Base-by-base conservation (phyloP, 768 basidiomycete genomes). In the Russula vinacea region DNA sequence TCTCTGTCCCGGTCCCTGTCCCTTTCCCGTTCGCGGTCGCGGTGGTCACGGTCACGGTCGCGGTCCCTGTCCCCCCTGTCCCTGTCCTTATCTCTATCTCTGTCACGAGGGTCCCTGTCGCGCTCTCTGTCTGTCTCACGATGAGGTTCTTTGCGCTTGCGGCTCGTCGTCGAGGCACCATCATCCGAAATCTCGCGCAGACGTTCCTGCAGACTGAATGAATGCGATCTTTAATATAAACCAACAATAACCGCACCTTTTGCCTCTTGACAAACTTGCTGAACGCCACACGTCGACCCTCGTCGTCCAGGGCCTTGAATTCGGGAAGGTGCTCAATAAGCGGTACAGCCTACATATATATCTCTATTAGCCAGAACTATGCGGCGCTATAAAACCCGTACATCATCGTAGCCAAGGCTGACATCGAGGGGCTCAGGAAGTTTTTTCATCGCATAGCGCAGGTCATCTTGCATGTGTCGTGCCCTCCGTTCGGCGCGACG, bases 391-490 rank as follows among this genome's bases (percentile, higher is more conserved):
- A n/a, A 14, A 26, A 56, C 47, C 74, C 85, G 60, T 68, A 92
- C 94, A 69, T 90, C 85, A 69, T 98, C 95, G 71, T 89, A 98
- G 1, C 87, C 73, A 61, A 87, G 72, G 33, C 76, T 84, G 55
- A 94, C 73, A 67, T 96, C 92, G 44, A 98, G 75, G 1, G 91
- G 83, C 55, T 94, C 91, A 0, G 90, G 74, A 8, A 96, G 78
- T 73, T 96, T 96, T 77, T 91, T 94, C 68, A 98, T 79, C 0
- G 95, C 97, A 76, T 98, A 97, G 7, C 97, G 88, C 42, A 99
- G 79, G 71, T 98, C 97, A 74, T 99, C 97, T 71, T 97, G 92
- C 66, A 93, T 76, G 74, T 96, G 90, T 32, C 95, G 83, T 62
- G 88, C 85, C 70, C 83, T 87, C 62, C 94, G 82, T 75, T 98